phyloP scores from a whole-genome alignment of 78 protist species.

The Bodo saltans region DNA sequence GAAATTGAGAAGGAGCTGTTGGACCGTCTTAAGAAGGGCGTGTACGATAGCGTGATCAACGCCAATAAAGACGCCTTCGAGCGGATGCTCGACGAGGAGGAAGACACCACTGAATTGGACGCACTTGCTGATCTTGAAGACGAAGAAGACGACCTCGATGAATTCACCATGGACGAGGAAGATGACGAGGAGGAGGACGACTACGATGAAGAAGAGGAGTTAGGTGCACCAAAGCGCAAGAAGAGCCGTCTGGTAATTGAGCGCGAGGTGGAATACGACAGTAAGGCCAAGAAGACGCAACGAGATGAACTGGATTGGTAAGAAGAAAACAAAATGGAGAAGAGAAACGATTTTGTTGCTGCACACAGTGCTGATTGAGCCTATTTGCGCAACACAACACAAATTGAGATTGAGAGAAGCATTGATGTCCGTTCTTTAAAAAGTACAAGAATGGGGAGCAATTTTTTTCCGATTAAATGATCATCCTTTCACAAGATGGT shows the following conservation, averaged over 20 bases:
- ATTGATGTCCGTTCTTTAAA: too few species aligned
- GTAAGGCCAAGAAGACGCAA: too few species aligned
- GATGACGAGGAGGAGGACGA: conserved; percentile 16
- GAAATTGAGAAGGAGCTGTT: conserved; percentile 80
- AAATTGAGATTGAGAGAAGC: too few species aligned
- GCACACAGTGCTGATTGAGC: too few species aligned
- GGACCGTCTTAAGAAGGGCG: conserved; percentile 61
- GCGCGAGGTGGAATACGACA: background rate
- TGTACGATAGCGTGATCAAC: conserved; percentile 74
- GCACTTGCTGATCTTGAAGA: conserved; percentile 22
- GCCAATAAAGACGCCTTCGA: conserved; percentile 42
- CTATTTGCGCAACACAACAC: too few species aligned
- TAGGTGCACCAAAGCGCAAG: background rate
- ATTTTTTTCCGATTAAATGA: too few species aligned
- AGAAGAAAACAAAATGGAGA: too few species aligned
- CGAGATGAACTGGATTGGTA: too few species aligned
- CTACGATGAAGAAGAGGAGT: background rate
- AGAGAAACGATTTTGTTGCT: too few species aligned
- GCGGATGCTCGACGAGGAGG: conserved; percentile 45
- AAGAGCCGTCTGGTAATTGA: background rate
- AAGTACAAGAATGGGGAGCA: too few species aligned
- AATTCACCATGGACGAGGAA: background rate
- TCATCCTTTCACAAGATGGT: too few species aligned
- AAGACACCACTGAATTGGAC: background rate
- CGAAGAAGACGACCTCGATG: conserved; percentile 23